Evolutionary conservation across 768 basidiomycete genomes (phyloP).

Genomic region (Saitozyma sp.): DNA sequence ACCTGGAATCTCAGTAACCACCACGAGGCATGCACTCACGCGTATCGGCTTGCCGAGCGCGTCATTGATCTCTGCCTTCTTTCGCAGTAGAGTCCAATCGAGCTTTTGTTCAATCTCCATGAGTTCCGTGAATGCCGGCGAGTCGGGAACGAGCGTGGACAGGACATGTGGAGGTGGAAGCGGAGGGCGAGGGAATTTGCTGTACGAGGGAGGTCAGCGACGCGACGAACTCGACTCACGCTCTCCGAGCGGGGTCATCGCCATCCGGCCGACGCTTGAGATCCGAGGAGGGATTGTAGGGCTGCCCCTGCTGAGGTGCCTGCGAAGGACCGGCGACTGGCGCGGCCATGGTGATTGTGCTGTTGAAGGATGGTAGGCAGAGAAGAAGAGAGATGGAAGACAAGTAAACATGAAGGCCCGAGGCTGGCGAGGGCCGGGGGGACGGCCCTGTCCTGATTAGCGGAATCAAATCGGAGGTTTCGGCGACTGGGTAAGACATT

Average conservation of each 20-base stretch:
- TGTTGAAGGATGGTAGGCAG: too few species aligned
- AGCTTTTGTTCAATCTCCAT: conserved; percentile 85
- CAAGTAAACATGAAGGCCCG: too few species aligned
- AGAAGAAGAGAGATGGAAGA: too few species aligned
- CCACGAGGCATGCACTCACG: conserved; percentile 55
- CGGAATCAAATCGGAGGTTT: too few species aligned
- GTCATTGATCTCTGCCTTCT: conserved; percentile 86
- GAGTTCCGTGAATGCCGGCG: conserved; percentile 79
- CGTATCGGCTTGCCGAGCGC: conserved; percentile 72
- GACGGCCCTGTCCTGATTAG: too few species aligned
- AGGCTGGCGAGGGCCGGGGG: too few species aligned
- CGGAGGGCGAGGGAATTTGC: conserved; percentile 31
- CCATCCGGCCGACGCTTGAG: conserved; percentile 27
- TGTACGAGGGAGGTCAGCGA: not conserved
- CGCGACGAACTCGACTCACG: conserved; percentile 9
- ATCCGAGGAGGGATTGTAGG: conserved; percentile 1
- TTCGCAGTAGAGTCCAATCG: conserved; percentile 92
- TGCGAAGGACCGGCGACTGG: too few species aligned
- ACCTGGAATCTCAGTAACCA: conserved; percentile 58
- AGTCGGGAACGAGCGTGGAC: conserved; percentile 75
- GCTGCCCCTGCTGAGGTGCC: too few species aligned
- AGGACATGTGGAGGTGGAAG: conserved; percentile 59
- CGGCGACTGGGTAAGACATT: too few species aligned
- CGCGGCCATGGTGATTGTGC: too few species aligned
- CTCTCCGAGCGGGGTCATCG: conserved; percentile 28